Conservation (phyloP, 345 rosid genomes). For the Luvunga scandens region DNA sequence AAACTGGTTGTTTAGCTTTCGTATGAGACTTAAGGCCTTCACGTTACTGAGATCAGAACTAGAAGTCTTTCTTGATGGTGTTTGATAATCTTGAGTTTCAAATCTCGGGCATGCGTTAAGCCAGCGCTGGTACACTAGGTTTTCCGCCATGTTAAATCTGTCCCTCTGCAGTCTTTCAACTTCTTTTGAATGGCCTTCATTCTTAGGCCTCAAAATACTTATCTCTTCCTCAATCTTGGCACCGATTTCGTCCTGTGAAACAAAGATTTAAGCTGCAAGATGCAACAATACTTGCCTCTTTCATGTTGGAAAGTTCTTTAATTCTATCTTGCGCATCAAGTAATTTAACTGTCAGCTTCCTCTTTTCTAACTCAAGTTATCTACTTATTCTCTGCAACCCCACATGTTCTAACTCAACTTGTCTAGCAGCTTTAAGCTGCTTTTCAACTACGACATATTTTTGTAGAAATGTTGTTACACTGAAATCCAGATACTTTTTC, state of each 20-base stretch:
- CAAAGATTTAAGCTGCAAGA: neutral
- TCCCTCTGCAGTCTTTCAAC: constrained; percentile 34
- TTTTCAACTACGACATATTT: constrained; percentile 4
- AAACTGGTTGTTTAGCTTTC: constrained; percentile 6
- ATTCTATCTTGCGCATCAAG: constrained; percentile 21
- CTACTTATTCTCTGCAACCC: constrained; percentile 29
- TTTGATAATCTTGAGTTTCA: constrained; percentile 18
- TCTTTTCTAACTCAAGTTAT: constrained; percentile 37
- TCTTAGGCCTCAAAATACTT: constrained; percentile 6
- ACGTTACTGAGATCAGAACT: neutral
- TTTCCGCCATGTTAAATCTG: constrained; percentile 37
- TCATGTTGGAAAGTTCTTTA: constrained; percentile 20
- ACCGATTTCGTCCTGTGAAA: constrained; percentile 20
- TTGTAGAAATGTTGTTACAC: neutral
- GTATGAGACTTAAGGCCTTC: neutral
- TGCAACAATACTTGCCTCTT: constrained; percentile 14
- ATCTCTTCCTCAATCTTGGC: constrained; percentile 16
- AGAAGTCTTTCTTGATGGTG: constrained; percentile 5
- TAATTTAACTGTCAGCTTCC: constrained; percentile 29
- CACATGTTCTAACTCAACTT: constrained; percentile 14
- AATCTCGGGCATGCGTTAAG: constrained; percentile 33
- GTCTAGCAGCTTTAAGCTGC: constrained; percentile 15
- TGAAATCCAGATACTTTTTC: constrained; percentile 22
- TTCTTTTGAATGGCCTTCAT: constrained; percentile 22
- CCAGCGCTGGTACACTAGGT: constrained; percentile 43